Evolutionary conservation across 202 grass and related monocot genomes (phyloP), one percentile per base, ranked within the genome.

Genomic region (Setaria viridis): DNA sequence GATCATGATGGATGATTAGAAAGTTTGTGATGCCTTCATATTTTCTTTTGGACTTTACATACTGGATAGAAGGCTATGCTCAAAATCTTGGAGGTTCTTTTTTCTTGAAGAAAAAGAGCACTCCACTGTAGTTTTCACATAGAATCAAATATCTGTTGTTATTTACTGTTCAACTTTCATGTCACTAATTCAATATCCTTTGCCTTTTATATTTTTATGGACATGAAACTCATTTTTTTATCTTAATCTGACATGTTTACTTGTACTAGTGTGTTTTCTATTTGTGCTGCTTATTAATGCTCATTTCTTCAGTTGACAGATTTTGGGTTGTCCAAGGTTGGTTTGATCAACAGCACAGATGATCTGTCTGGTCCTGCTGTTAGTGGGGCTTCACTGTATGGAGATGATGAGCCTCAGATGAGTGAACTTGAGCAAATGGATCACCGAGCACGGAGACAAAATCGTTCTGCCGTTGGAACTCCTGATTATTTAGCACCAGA

Each of bases 401-500:
- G 87, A 72, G 97, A 99, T 50, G 97, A 99, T 57, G 97, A 99
- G 62, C 90, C 94, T 87, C 92, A 96, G 63, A 59, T 97, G 82
- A 89, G 69, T 81, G 92, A 90, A 93, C 74, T 85, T 6, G 97
- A 97, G 82, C 83, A 91, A 87, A 87, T 90, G 73, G 91, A 99
- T 93, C 97, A 90, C 45, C 86, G 82, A 76, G 97, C 82, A 84
- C 85, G 87, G 12, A 88, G 97, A 77, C 93, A 99, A 85, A 99
- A 94, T 72, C 97, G 92, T 54, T 97, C 92, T 82, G 97, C 97
- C 69, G 97, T 99, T 87, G 97, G 97, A 75, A 99, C 94, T 29
- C 97, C 97, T 87, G 97, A 99, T 90, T 99, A 99, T 89, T 87
- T 99, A 83, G 97, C 97, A 77, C 97, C 97, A 58, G 97, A 99